Evolutionary conservation across 108 stramenopile species (phyloP).

Genomic region (Skeletonema costatum): DNA sequence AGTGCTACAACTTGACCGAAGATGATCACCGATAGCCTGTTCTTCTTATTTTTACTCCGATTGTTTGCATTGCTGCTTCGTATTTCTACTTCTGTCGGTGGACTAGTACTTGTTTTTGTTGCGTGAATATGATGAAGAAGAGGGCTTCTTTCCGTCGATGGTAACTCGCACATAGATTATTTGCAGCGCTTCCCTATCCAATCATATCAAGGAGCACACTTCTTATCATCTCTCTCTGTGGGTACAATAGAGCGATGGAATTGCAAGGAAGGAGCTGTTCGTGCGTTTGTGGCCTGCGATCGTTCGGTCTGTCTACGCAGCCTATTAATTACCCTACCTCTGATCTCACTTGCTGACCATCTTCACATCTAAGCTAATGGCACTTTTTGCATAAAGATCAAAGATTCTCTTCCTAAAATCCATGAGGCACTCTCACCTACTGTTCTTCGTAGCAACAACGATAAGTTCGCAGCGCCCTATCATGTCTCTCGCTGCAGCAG

Average conservation of each 20-base stretch:
- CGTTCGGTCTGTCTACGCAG: no score
- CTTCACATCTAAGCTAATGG: no score
- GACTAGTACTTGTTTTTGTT: not conserved
- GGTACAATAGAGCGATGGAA: no score
- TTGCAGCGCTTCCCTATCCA: not conserved
- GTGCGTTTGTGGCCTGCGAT: no score
- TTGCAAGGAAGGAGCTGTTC: no score
- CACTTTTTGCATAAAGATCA: no score
- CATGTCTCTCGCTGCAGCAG: not conserved
- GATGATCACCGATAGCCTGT: slow-evolving; percentile 13
- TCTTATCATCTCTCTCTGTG: no score
- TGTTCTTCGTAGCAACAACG: not conserved
- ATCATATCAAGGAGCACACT: no score
- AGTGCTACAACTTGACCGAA: slow-evolving; percentile 66
- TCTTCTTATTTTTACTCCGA: not conserved
- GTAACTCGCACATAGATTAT: slow-evolving; percentile 3
- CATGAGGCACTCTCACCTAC: not conserved
- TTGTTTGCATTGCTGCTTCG: not conserved
- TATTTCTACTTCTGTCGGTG: not conserved
- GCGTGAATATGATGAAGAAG: not conserved
- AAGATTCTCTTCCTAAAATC: not conserved
- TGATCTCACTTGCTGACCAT: no score
- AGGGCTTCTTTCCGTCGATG: slow-evolving; percentile 2
- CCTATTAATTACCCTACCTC: no score
- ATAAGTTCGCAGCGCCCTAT: not conserved